Evolutionary conservation across 306 rosid genomes (phyloP).

Genomic region (cucumber (Cucumis sativus)): Cucumber_9930_V3 NC_026656.2:13309501-13310000

Average conservation of each 20-base stretch:
- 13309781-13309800: not conserved
- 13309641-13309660: not conserved
- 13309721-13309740: not conserved
- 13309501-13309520: not conserved
- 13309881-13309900: conserved; percentile 99
- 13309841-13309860: conserved; percentile 41
- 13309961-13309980: conserved; percentile 83
- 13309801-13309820: not conserved
- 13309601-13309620: not conserved
- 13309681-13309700: not conserved
- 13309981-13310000: conserved; percentile 95
- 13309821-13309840: not conserved
- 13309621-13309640: not conserved
- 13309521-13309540: not conserved
- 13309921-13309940: conserved; percentile 82
- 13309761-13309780: no score
- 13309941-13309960: conserved; percentile 94
- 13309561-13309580: no score
- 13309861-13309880: conserved; percentile 98
- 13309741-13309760: no score
- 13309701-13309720: not conserved
- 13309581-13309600: not conserved
- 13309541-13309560: no score
- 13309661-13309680: not conserved
- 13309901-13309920: conserved; percentile 86